Base-by-base conservation (phyloP, 1,284 basidiomycete species). In the Fomes fomentarius region DNA sequence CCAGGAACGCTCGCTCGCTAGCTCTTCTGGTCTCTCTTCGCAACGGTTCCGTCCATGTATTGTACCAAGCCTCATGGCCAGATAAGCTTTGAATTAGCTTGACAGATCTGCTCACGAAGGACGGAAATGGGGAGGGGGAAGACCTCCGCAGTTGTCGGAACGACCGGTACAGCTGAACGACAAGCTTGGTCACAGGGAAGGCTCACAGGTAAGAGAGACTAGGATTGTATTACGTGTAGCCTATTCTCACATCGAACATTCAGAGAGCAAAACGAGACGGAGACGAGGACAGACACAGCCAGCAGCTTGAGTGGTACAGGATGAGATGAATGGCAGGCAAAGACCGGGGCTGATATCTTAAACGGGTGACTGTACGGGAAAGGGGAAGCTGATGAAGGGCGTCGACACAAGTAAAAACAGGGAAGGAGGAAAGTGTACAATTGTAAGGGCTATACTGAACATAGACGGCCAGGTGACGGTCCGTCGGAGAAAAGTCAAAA, bases 191-290 rank as follows among this genome's bases (percentile, higher is more conserved):
- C 35, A 38, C 35, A 38, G 3, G 21, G 11, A 5, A n/a, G 35
- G 22, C 28, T 30, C 7, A 30, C 28, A 40, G 24, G 31, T 25
- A 28, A 2, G 12, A 47, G 37, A 49, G 38, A 50, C 43, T 53
- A 50, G 41, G 49, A 54, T 47, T 57, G 56, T 62, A 63, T 61
- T 62, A 62, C 43, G 56, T 53, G 54, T 64, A 57, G 47, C 57
- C 59, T 68, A 66, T 59, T 66, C 64, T 66, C 65, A 68, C 65
- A 66, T 57, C 46, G 47, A 42, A 31, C 45, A 31, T 30, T 39
- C 24, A 15, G 39, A 45, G 33, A 41, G 39, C 39, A 31, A 22
- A 39, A 56, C 40, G 35, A 52, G 35, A 28, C 41, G 44, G 37
- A 45, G 37, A 42, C n/a, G 28, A 43, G 46, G 33, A 42, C 30